Conservation (phyloP, 1,139 yeast genomes). For the Magnusiomyces fungicola region DNA sequence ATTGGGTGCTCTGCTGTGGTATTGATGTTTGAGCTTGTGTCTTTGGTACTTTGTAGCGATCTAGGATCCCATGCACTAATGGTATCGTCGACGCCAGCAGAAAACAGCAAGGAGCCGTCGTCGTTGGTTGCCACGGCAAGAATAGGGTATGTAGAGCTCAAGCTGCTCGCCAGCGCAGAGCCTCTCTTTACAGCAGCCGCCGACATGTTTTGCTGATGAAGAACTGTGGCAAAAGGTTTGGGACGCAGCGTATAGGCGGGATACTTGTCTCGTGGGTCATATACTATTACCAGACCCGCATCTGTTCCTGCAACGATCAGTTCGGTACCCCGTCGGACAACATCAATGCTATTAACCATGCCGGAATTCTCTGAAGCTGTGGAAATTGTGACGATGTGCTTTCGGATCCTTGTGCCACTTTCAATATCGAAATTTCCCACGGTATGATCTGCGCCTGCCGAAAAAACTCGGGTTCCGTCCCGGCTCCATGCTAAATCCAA, state of each 20-base stretch:
- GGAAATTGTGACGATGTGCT: constrained; percentile 30
- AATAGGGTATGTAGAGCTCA: constrained; percentile 50
- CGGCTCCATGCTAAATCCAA: constrained; percentile 42
- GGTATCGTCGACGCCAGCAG: constrained; percentile 62
- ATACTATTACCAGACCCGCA: constrained; percentile 49
- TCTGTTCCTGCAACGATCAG: constrained; percentile 53
- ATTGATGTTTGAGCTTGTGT: constrained; percentile 13
- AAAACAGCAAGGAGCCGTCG: constrained; percentile 41
- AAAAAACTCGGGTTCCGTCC: constrained; percentile 35
- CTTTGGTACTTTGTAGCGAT: constrained; percentile 23
- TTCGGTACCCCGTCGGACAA: constrained; percentile 30
- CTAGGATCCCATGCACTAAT: constrained; percentile 50
- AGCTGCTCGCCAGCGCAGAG: constrained; percentile 14
- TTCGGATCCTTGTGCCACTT: constrained; percentile 49
- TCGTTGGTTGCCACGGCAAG: constrained; percentile 43
- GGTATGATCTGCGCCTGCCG: constrained; percentile 44
- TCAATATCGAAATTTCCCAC: constrained; percentile 49
- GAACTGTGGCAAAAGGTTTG: neutral
- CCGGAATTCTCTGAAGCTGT: constrained; percentile 22
- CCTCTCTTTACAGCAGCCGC: neutral
- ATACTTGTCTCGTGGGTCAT: constrained; percentile 56
- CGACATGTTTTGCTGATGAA: neutral
- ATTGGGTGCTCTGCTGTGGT: constrained; percentile 25
- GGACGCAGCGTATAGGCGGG: constrained; percentile 27
- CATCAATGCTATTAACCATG: constrained; percentile 50